phyloP scores from a whole-genome alignment of 257 asterid genomes.

The Solanum chilense region DNA sequence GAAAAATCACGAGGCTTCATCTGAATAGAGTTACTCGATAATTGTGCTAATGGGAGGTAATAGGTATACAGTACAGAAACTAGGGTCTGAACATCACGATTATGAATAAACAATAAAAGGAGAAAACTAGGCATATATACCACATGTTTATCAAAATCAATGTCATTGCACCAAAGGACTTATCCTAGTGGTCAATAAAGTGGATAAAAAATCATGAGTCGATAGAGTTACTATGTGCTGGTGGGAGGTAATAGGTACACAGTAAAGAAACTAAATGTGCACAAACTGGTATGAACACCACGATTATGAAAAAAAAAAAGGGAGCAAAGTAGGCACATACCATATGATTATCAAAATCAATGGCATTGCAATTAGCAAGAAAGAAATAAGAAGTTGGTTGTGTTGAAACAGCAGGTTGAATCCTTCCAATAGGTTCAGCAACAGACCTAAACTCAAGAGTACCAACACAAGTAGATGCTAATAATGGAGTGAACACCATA shows the following conservation, averaged over 20 bases:
- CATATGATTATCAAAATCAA: conserved; percentile 66
- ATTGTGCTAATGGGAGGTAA: neutral
- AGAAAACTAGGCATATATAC: too few relatives aligned
- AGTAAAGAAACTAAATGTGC: too few relatives aligned
- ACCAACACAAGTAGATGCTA: conserved; percentile 98
- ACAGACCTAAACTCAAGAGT: conserved; percentile 98
- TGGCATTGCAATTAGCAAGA: conserved; percentile 64
- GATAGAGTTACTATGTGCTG: too few relatives aligned
- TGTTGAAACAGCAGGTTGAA: conserved; percentile 85
- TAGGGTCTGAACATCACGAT: neutral
- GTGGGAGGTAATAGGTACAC: too few relatives aligned
- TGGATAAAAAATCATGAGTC: too few relatives aligned
- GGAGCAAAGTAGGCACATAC: conserved; percentile 19
- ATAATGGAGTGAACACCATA: conserved; percentile 95
- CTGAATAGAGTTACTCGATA: too few relatives aligned
- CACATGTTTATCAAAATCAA: too few relatives aligned
- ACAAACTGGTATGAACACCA: too few relatives aligned
- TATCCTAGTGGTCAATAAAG: too few relatives aligned
- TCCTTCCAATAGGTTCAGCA: conserved; percentile 88
- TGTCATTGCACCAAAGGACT: too few relatives aligned
- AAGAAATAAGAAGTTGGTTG: conserved; percentile 89
- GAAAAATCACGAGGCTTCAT: too few relatives aligned
- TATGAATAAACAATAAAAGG: neutral
- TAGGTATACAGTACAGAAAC: too few relatives aligned
- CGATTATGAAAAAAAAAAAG: neutral